phyloP scores from a whole-genome alignment of 805 yeast species.

The Clavispora fructus region DNA sequence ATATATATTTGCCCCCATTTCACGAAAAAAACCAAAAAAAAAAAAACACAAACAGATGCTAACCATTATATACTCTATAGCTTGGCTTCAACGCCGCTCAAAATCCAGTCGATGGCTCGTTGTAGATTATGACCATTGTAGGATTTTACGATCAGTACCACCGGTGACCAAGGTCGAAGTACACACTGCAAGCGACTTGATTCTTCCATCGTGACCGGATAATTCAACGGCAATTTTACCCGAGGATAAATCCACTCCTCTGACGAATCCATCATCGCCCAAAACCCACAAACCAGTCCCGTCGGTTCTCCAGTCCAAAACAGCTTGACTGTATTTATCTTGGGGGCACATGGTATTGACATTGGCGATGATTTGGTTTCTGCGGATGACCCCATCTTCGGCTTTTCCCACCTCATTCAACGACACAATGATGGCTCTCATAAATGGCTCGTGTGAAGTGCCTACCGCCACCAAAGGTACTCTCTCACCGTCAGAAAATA shows the following conservation, averaged over 20 bases:
- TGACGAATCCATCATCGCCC: constrained; percentile 62
- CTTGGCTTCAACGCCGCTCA: not conserved
- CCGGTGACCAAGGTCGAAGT: constrained; percentile 41
- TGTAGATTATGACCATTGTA: constrained; percentile 3
- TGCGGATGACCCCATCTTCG: constrained; percentile 11
- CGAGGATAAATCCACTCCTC: constrained; percentile 53
- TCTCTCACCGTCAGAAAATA: constrained; percentile 6
- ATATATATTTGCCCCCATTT: not conserved
- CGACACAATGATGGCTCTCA: constrained; percentile 57
- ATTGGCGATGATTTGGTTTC: constrained; percentile 25
- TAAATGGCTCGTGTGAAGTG: constrained; percentile 74
- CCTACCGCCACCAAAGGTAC: constrained; percentile 49
- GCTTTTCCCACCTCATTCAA: constrained; percentile 28
- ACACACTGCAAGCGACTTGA: constrained; percentile 36
- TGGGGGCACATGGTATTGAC: constrained; percentile 55
- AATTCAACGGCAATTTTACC: constrained; percentile 27
- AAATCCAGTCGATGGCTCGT: not conserved
- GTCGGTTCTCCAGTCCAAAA: constrained; percentile 38
- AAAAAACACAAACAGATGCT: no score
- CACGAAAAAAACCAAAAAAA: no score
- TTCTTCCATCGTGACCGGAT: constrained; percentile 41
- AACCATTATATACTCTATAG: not conserved
- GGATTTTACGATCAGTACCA: constrained; percentile 37
- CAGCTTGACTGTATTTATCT: constrained; percentile 56
- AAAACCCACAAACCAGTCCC: constrained; percentile 58